A percentile compares a stretch with the other conserved stretches of the same genome.
Conservation (phyloP, 2,329 filamentous ascomycete genomes). For the Penicillium sp. region DNA sequence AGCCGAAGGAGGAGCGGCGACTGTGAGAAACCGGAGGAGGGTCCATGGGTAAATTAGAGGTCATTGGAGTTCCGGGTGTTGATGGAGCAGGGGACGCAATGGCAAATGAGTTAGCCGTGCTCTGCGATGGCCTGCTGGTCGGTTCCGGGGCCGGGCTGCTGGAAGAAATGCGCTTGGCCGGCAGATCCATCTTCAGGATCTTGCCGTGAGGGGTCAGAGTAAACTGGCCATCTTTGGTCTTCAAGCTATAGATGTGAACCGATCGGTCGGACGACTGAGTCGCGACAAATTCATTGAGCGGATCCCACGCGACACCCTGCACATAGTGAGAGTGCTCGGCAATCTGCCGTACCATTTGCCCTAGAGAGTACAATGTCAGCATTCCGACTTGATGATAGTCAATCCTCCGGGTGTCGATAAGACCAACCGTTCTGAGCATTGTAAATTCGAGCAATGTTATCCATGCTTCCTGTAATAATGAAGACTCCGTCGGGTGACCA, state of each 20-base stretch:
- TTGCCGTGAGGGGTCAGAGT: conserved; percentile 77
- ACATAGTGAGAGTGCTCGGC: conserved; percentile 98
- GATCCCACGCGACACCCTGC: conserved; percentile 97
- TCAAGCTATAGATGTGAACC: conserved; percentile 94
- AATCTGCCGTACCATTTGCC: conserved; percentile 80
- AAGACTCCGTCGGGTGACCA: conserved; percentile 97
- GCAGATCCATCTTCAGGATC: conserved; percentile 90
- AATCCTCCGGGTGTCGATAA: neutral
- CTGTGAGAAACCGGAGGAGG: conserved; percentile 90
- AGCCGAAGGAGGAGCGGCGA: conserved; percentile 88
- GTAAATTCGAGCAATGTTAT: conserved; percentile 96
- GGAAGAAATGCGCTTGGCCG: conserved; percentile 83
- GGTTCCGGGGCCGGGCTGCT: conserved; percentile 89
- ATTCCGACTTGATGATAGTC: neutral
- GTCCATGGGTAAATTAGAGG: conserved; percentile 90
- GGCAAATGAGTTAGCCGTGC: conserved; percentile 48
- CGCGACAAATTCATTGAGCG: conserved; percentile 94
- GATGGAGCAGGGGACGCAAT: conserved; percentile 85
- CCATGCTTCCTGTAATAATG: conserved; percentile 99
- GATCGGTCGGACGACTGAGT: conserved; percentile 98
- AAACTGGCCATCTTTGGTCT: conserved; percentile 95
- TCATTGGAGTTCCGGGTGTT: conserved; percentile 89
- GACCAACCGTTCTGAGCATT: conserved; percentile 81
- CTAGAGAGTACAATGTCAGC: conserved; percentile 42
- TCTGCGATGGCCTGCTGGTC: conserved; percentile 35